A percentile compares a stretch with the other conserved stretches of the same genome.
These are phyloP conservation scores for Raddia guianensis DNA, from an alignment of 176 grass and related monocot genomes.

Conservation along the genomic window DNA sequence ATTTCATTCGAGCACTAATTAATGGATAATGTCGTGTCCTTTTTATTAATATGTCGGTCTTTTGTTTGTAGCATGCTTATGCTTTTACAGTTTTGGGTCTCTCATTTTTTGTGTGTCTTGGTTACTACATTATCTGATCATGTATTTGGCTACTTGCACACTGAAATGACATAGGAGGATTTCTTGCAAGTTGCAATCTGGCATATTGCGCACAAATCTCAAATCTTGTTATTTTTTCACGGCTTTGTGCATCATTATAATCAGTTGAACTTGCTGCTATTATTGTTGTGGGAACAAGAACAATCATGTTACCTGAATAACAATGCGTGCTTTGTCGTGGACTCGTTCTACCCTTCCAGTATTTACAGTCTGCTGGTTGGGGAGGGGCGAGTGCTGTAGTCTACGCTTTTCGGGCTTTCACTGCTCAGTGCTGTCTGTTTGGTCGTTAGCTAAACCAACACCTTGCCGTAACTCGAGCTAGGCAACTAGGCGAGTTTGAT, in stretches of 20 bases:
- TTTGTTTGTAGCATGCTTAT: slow-evolving; percentile 28
- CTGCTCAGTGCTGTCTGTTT: too few relatives aligned
- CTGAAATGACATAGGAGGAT: slow-evolving; percentile 2
- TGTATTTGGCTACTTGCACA: slow-evolving; percentile 6
- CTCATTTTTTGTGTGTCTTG: slow-evolving; percentile 18
- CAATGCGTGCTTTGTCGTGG: too few relatives aligned
- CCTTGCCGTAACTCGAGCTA: too few relatives aligned
- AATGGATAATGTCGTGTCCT: not conserved
- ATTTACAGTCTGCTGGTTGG: too few relatives aligned
- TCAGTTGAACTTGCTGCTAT: not conserved
- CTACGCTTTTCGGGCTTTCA: too few relatives aligned
- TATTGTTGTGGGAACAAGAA: not conserved
- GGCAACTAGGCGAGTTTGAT: too few relatives aligned
- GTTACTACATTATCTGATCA: slow-evolving; percentile 21
- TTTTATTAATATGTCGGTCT: slow-evolving; percentile 10
- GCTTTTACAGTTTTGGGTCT: slow-evolving; percentile 7
- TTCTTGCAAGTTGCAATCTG: not conserved
- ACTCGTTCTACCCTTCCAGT: too few relatives aligned
- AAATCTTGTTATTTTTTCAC: not conserved
- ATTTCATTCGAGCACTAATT: not conserved
- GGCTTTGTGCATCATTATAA: not conserved
- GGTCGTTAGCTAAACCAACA: too few relatives aligned
- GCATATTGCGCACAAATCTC: not conserved
- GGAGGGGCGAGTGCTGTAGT: too few relatives aligned
- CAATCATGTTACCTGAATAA: not conserved